phyloP scores from a whole-genome alignment of 2,329 filamentous ascomycete species.

The Verticillium nubilum region DNA sequence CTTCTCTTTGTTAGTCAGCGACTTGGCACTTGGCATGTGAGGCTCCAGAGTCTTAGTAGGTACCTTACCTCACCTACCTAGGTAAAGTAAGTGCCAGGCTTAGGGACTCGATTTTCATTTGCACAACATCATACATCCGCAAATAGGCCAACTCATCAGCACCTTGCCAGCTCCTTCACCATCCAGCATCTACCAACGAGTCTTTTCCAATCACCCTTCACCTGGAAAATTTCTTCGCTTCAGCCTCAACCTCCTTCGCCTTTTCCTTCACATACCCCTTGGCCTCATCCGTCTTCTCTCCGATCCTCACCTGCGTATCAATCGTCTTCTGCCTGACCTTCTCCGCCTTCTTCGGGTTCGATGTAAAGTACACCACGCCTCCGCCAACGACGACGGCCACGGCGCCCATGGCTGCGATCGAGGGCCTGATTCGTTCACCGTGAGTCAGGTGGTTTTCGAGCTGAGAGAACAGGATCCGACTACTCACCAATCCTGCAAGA shows the following conservation, averaged over 20 bases:
- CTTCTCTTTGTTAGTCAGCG: too few species aligned
- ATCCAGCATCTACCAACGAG: too few species aligned
- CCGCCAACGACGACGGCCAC: conserved; percentile 5
- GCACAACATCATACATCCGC: too few species aligned
- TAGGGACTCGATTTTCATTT: too few species aligned
- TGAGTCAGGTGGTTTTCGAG: too few species aligned
- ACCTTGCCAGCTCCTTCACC: too few species aligned
- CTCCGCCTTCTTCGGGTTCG: conserved; percentile 3
- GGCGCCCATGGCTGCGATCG: conserved; percentile 5
- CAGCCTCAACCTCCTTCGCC: background rate
- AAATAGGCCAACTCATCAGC: too few species aligned
- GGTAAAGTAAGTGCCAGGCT: too few species aligned
- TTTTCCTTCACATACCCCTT: background rate
- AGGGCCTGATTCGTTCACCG: conserved; percentile 3
- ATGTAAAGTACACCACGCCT: conserved; percentile 8
- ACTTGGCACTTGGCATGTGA: too few species aligned
- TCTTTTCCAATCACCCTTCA: background rate
- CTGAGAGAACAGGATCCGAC: too few species aligned
- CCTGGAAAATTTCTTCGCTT: background rate
- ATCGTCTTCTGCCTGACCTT: background rate
- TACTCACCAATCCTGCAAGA: conserved; percentile 7
- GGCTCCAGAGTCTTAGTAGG: too few species aligned
- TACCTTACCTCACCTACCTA: too few species aligned
- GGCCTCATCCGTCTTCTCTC: background rate
- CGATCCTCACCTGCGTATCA: background rate